A percentile compares a stretch with the other conserved stretches of the same genome.
Conservation (phyloP, 2,329 filamentous ascomycete genomes). For the Stagonosporopsis cucurbitacearum region DNA sequence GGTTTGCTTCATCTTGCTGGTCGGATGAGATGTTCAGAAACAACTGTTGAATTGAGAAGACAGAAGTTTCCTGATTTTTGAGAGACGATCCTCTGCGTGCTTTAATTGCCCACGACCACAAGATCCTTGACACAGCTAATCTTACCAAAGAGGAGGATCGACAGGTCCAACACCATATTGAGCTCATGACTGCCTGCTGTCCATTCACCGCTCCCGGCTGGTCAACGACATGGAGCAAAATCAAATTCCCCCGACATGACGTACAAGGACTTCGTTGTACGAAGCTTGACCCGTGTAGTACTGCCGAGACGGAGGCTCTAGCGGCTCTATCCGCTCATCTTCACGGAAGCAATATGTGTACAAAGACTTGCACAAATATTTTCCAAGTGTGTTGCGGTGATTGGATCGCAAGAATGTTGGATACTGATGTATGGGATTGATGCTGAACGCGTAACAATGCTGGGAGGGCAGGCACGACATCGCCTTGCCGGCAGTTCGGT, state of each 20-base stretch:
- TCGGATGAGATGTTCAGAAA: not conserved
- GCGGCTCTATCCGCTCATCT: not conserved
- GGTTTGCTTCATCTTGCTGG: constrained; percentile 23
- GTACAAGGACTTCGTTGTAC: not conserved
- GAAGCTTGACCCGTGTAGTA: not conserved
- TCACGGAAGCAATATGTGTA: not conserved
- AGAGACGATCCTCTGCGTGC: not conserved
- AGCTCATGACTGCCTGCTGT: not conserved
- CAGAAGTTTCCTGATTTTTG: not conserved
- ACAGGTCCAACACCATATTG: not conserved
- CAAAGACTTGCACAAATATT: not conserved
- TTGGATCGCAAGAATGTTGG: not conserved
- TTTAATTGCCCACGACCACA: constrained; percentile 1
- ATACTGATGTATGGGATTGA: not conserved
- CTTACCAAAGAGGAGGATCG: constrained; percentile 6
- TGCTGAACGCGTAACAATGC: not conserved
- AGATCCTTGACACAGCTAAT: constrained; percentile 6
- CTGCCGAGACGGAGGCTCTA: not conserved
- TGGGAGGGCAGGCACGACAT: not conserved
- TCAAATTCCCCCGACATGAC: constrained; percentile 1
- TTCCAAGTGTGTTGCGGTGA: not conserved
- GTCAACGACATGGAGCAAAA: not conserved
- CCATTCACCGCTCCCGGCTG: constrained; percentile 3
- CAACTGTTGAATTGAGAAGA: not conserved
- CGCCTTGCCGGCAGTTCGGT: not conserved